phyloP scores from a whole-genome alignment of 148 eudicot species.

The Simmondsia chinensis region DNA sequence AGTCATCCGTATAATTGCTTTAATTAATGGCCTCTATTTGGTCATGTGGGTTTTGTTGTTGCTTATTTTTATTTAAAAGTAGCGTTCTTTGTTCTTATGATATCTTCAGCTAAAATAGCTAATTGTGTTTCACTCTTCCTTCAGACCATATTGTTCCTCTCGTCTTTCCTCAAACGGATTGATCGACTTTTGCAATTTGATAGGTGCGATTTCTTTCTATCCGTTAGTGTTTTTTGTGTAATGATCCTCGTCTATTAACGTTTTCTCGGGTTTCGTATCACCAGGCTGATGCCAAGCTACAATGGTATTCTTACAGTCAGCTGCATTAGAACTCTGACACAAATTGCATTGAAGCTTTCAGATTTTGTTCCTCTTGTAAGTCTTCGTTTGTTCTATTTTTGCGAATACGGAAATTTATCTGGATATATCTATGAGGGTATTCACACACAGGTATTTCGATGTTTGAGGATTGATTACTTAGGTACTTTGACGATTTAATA shows the following conservation, averaged over 20 bases:
- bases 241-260: no score
- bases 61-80: not conserved
- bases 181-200: conserved; percentile 95
- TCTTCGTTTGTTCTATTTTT: conserved; percentile 8
- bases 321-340: conserved; percentile 78
- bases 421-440: no score
- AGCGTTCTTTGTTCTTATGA: not conserved
- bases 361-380: conserved; percentile 70
- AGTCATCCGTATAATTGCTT: no score
- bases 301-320: conserved; percentile 79
- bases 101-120: conserved; percentile 1
- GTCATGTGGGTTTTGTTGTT: not conserved
- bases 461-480: no score
- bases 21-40: conserved; percentile 6
- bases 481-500: no score
- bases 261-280: no score
- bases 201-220: conserved; percentile 40
- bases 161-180: conserved; percentile 76
- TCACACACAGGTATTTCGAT: no score
- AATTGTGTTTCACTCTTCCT: conserved; percentile 12
- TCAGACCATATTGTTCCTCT: conserved; percentile 59
- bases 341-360: conserved; percentile 79
- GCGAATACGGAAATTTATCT: no score
- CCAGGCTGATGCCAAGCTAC: conserved; percentile 95
- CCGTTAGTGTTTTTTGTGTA: no score